Evolutionary conservation across 2,329 filamentous ascomycete genomes (phyloP).

Genomic region (Pyricularia pennisetigena): DNA sequence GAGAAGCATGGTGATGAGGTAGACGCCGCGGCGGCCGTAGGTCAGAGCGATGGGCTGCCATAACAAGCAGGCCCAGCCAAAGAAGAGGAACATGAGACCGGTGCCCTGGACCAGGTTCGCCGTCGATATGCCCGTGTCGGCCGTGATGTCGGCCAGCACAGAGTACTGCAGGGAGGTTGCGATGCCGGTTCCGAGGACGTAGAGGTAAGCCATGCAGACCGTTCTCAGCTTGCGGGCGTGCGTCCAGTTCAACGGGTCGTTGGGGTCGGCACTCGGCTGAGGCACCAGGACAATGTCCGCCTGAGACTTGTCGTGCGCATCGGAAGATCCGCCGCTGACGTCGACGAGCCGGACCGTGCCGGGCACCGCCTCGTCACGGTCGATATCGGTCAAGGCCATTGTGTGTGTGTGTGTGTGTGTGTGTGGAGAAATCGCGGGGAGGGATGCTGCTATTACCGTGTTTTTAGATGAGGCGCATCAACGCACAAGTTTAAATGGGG

Average conservation of each 20-base stretch:
- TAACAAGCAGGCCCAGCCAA: slow-evolving; percentile 33
- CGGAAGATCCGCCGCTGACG: slow-evolving; percentile 16
- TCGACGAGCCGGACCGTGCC: slow-evolving; percentile 34
- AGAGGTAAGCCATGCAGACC: slow-evolving; percentile 20
- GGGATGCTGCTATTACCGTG: too few relatives aligned
- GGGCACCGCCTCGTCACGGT: slow-evolving; percentile 12
- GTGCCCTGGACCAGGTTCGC: slow-evolving; percentile 35
- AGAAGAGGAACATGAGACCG: slow-evolving; percentile 34
- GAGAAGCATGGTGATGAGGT: slow-evolving; percentile 15
- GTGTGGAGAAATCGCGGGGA: too few relatives aligned
- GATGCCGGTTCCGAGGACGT: slow-evolving; percentile 37
- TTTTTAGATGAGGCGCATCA: too few relatives aligned
- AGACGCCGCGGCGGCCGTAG: slow-evolving; percentile 8
- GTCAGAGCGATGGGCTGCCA: slow-evolving; percentile 35
- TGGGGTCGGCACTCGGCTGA: slow-evolving; percentile 15
- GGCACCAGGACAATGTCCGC: slow-evolving; percentile 31
- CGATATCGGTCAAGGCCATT: neutral
- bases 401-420: neutral
- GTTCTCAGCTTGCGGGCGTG: slow-evolving; percentile 20
- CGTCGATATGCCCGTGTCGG: slow-evolving; percentile 10
- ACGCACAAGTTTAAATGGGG: too few relatives aligned
- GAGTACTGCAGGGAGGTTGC: slow-evolving; percentile 13
- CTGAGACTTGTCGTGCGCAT: slow-evolving; percentile 18
- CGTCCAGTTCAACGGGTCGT: slow-evolving; percentile 23
- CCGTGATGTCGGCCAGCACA: too few relatives aligned